Percentiles rank a stretch among this genome's conserved stretches.
Evolutionary conservation across 2,329 filamentous ascomycete species (phyloP).

Genomic region (Botryotinia narcissicola): DNA sequence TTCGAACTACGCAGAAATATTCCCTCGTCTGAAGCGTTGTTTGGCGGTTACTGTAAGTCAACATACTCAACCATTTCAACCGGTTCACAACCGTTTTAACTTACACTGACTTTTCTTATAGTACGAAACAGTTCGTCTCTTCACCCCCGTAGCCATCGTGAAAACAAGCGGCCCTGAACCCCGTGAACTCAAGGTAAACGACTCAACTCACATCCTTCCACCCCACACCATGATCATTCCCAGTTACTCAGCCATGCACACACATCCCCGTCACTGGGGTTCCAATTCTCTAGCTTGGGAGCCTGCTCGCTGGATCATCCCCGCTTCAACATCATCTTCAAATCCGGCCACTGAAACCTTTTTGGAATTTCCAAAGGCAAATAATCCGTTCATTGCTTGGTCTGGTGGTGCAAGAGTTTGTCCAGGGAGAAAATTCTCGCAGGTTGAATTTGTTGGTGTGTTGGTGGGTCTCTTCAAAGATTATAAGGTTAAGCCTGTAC

Average conservation of each 20-base stretch:
- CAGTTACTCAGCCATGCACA: conserved; percentile 15
- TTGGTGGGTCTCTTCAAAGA: background rate
- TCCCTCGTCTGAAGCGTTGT: conserved; percentile 10
- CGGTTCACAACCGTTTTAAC: background rate
- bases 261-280: conserved; percentile 9
- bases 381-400: background rate
- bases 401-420: background rate
- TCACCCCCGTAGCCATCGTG: conserved; percentile 4
- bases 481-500: background rate
- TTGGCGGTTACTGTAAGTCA: conserved; percentile 6
- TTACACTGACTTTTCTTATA: background rate
- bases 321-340: background rate
- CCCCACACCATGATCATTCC: conserved; percentile 1
- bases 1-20: conserved; percentile 1
- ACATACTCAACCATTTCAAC: background rate
- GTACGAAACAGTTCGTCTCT: conserved; percentile 15
- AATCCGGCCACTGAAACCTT: background rate
- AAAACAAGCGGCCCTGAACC: background rate
- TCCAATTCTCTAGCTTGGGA: conserved; percentile 10
- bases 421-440: background rate
- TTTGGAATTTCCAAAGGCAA: background rate
- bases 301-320: conserved; percentile 8
- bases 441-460: conserved; percentile 1
- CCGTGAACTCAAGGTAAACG: background rate
- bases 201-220: background rate